Evolutionary conservation across 345 rosid species (phyloP).

Genomic region (Corchorus capsularis): DNA sequence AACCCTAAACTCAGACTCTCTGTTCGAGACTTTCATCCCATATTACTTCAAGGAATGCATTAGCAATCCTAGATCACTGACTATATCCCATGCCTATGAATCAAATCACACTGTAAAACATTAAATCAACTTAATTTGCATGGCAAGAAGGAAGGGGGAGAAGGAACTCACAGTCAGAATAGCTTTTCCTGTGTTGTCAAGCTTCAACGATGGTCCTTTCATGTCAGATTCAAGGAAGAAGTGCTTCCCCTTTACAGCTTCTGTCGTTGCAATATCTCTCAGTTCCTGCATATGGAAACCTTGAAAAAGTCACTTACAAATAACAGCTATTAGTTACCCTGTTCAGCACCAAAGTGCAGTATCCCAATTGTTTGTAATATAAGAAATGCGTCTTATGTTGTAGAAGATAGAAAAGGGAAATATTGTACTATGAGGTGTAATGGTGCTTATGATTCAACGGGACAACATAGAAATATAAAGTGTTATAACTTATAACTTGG

Average conservation of each 20-base stretch:
- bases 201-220: slow-evolving; percentile 83
- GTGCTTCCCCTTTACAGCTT: slow-evolving; percentile 64
- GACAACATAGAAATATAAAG: not conserved
- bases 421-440: not conserved
- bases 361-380: slow-evolving; percentile 15
- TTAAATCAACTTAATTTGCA: not conserved
- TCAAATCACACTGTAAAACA: not conserved
- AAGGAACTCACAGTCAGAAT: slow-evolving; percentile 68
- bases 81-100: not conserved
- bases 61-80: not conserved
- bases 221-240: slow-evolving; percentile 89
- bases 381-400: not conserved
- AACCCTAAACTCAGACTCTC: not conserved
- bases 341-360: not conserved
- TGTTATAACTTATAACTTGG: not conserved
- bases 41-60: not conserved
- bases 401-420: not conserved
- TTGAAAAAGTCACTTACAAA: slow-evolving; percentile 8
- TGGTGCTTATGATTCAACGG: not conserved
- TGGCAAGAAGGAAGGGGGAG: not conserved
- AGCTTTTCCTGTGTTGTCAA: slow-evolving; percentile 91
- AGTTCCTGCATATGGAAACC: slow-evolving; percentile 53
- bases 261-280: slow-evolving; percentile 72
- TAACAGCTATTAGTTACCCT: slow-evolving; percentile 1
- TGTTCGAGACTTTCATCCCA: not conserved